Conservation (phyloP, 306 rosid genomes). For the Ammopiptanthus mongolicus region DNA sequence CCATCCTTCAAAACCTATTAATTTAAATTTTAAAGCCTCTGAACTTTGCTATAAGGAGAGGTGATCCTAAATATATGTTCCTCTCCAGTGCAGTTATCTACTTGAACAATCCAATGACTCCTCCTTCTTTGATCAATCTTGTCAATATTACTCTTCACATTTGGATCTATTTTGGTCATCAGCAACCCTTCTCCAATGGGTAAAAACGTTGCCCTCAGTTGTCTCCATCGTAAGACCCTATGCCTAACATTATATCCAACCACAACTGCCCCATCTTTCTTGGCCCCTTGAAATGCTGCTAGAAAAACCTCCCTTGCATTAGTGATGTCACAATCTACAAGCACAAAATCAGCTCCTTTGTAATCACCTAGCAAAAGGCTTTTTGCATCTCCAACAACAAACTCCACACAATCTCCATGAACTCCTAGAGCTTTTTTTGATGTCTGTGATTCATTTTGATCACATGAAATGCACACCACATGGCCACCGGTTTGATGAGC, state of each 20-base stretch:
- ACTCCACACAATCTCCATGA: conserved; percentile 28
- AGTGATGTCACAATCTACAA: conserved; percentile 40
- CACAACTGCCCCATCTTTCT: conserved; percentile 30
- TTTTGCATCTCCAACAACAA: conserved; percentile 34
- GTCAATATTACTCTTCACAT: background rate
- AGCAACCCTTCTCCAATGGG: conserved; percentile 57
- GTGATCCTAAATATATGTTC: conserved; percentile 49
- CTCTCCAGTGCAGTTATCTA: conserved; percentile 45
- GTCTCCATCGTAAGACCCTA: conserved; percentile 31
- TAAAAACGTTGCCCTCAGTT: conserved; percentile 34
- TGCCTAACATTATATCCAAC: conserved; percentile 44
- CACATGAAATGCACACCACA: conserved; percentile 25
- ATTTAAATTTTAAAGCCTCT: background rate
- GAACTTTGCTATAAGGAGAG: conserved; percentile 19
- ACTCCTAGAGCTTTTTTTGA: conserved; percentile 25
- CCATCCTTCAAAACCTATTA: background rate
- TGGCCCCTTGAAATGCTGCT: conserved; percentile 37
- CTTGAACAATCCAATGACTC: conserved; percentile 45
- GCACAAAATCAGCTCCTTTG: conserved; percentile 54
- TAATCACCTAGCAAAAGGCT: conserved; percentile 22
- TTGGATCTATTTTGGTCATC: conserved; percentile 24
- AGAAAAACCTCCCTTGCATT: conserved; percentile 32
- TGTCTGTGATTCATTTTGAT: background rate
- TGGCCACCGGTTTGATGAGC: conserved; percentile 46
- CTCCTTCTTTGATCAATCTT: conserved; percentile 14